Evolutionary conservation across 2,329 filamentous ascomycete species (phyloP).

Genomic region (Peltaster fructicola): DNA sequence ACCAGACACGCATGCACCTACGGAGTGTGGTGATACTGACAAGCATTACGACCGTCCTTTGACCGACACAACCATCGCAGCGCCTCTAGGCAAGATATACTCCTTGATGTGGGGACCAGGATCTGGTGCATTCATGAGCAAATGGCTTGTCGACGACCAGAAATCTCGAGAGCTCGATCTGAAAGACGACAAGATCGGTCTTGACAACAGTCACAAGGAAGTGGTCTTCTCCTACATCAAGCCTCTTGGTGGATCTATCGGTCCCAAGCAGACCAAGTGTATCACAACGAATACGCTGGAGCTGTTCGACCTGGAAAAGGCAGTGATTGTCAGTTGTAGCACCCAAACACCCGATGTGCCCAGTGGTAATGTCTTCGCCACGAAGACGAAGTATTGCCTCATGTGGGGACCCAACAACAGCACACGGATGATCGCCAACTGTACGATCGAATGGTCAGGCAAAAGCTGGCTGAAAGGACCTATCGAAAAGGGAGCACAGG

Average conservation of each 20-base stretch:
- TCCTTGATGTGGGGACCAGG: slow-evolving; percentile 68
- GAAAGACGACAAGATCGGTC: slow-evolving; percentile 63
- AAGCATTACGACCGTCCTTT: slow-evolving; percentile 72
- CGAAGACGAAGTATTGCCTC: slow-evolving; percentile 88
- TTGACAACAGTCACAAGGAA: slow-evolving; percentile 50
- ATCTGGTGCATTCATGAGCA: slow-evolving; percentile 66
- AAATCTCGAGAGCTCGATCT: slow-evolving; percentile 79
- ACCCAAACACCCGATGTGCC: slow-evolving; percentile 92
- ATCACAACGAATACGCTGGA: slow-evolving; percentile 77
- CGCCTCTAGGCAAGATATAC: slow-evolving; percentile 83
- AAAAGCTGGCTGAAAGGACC: slow-evolving; percentile 97
- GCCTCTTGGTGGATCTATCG: slow-evolving; percentile 65
- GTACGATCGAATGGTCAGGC: slow-evolving; percentile 84
- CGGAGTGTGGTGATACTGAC: slow-evolving; percentile 63
- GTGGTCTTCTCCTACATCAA: slow-evolving; percentile 81
- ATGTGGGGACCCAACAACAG: slow-evolving; percentile 78
- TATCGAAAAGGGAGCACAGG: slow-evolving; percentile 88
- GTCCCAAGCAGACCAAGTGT: slow-evolving; percentile 88
- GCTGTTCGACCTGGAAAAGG: slow-evolving; percentile 68
- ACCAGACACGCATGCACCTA: slow-evolving; percentile 61
- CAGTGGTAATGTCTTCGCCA: slow-evolving; percentile 75
- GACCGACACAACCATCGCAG: slow-evolving; percentile 70
- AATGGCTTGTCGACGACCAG: slow-evolving; percentile 71
- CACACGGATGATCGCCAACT: slow-evolving; percentile 74
- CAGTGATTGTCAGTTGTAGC: slow-evolving; percentile 61